These are phyloP conservation scores for Cicer chorassanicum DNA, from an alignment of 306 rosid species.

Conservation along the genomic window DNA sequence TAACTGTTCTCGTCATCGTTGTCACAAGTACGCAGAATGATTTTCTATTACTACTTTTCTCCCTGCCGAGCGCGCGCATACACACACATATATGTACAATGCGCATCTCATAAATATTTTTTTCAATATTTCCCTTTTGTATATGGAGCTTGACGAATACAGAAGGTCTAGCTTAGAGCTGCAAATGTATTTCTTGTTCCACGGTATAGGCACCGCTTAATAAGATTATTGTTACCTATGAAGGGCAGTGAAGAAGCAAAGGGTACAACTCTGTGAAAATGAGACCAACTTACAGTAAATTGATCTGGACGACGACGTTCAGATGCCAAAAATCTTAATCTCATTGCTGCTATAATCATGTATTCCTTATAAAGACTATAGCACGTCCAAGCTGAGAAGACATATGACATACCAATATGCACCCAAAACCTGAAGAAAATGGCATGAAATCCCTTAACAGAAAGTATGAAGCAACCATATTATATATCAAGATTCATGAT, in stretches of 20 bases:
- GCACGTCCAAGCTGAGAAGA: conserved; percentile 84
- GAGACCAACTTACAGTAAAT: conserved; percentile 62
- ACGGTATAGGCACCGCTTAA: conserved; percentile 13
- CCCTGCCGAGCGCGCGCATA: background rate
- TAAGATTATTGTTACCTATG: conserved; percentile 7
- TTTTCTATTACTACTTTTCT: background rate
- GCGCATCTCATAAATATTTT: background rate
- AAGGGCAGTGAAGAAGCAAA: conserved; percentile 12
- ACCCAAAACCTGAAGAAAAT: conserved; percentile 74
- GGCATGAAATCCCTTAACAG: conserved; percentile 10
- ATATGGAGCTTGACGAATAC: background rate
- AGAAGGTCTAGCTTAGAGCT: conserved; percentile 17
- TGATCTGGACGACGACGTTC: conserved; percentile 84
- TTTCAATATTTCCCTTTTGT: background rate
- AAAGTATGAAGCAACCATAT: conserved; percentile 32
- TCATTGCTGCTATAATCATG: conserved; percentile 62
- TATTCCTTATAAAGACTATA: conserved; percentile 76
- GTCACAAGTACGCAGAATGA: conserved; percentile 5
- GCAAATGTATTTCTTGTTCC: conserved; percentile 27
- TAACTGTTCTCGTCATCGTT: background rate
- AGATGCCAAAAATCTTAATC: conserved; percentile 80
- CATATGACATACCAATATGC: conserved; percentile 78
- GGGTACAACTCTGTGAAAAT: conserved; percentile 28
- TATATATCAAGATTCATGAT: conserved; percentile 7
- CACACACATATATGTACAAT: background rate